Percentiles rank a stretch among this genome's conserved stretches.
These are phyloP conservation scores for Vararia minispora DNA, from an alignment of 768 basidiomycete species.

Conservation along the genomic window DNA sequence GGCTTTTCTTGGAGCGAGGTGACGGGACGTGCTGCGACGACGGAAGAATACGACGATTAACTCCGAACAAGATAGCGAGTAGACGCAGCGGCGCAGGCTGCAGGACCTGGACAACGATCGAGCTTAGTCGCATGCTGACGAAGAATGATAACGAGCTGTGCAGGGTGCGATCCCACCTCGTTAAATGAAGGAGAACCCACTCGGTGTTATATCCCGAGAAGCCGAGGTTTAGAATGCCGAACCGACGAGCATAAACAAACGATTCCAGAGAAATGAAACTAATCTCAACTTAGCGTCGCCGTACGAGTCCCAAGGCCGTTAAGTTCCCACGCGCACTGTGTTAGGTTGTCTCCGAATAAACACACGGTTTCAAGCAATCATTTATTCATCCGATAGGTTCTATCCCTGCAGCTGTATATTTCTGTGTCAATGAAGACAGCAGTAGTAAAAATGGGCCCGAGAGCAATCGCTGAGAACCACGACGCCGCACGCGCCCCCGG, in stretches of 20 bases:
- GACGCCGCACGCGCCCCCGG: no score
- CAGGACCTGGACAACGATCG: no score
- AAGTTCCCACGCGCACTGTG: constrained; percentile 53
- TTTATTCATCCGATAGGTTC: no score
- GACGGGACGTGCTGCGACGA: constrained; percentile 72
- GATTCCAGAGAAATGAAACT: neutral
- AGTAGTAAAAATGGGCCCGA: no score
- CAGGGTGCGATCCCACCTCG: no score
- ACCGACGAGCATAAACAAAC: constrained; percentile 55
- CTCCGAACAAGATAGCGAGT: constrained; percentile 81
- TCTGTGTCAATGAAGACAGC: no score
- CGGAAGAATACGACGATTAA: constrained; percentile 64
- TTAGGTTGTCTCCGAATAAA: constrained; percentile 80
- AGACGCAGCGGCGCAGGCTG: constrained; percentile 25
- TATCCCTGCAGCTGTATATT: no score
- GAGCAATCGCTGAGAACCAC: no score
- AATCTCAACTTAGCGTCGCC: constrained; percentile 19
- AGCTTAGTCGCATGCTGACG: neutral
- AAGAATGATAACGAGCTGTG: constrained; percentile 49
- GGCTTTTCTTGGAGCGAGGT: constrained; percentile 49
- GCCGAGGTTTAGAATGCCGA: constrained; percentile 87
- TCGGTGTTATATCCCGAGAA: constrained; percentile 78
- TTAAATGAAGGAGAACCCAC: constrained; percentile 76
- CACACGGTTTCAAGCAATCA: no score
- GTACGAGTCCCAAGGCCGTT: constrained; percentile 61